A percentile compares a stretch with the other conserved stretches of the same genome.
Evolutionary conservation across 805 yeast species (phyloP).

Genomic region (Kockiozyma suomiensis): DNA sequence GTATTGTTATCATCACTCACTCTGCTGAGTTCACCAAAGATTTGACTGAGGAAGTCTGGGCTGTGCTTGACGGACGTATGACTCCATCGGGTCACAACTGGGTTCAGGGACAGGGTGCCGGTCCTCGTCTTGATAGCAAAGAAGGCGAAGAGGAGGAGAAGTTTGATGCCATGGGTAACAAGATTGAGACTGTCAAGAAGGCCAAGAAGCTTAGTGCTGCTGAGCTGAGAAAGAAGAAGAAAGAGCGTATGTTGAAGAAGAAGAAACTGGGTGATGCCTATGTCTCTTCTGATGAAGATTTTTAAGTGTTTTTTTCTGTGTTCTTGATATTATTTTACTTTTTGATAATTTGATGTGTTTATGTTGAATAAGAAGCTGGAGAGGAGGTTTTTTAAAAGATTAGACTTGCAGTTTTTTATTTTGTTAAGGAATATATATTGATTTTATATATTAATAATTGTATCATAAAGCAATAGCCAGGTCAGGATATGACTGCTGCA

Average conservation of each 20-base stretch:
- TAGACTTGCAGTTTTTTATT: neutral
- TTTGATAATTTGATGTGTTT: neutral
- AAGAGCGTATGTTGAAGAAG: constrained; percentile 99
- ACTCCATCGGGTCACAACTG: constrained; percentile 99
- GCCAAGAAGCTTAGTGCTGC: constrained; percentile 97
- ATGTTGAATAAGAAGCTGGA: neutral
- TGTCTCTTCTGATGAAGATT: constrained; percentile 94
- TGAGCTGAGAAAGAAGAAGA: constrained; percentile 99
- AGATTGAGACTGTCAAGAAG: constrained; percentile 95
- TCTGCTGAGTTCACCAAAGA: constrained; percentile 99
- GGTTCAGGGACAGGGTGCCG: constrained; percentile 99
- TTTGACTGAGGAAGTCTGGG: constrained; percentile 99
- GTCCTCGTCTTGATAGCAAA: constrained; percentile 94
- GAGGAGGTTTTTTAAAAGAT: neutral
- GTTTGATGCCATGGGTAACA: constrained; percentile 99
- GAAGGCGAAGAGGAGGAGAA: constrained; percentile 93
- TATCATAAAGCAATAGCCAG: constrained; percentile 8
- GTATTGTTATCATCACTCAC: constrained; percentile 99
- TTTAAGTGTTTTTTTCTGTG: constrained; percentile 47
- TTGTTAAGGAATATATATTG: neutral
- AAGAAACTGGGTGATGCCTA: constrained; percentile 99
- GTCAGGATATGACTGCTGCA: constrained; percentile 18
- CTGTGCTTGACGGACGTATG: constrained; percentile 97
- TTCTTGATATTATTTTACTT: constrained; percentile 1
- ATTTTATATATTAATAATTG: neutral